These are phyloP conservation scores for Rhododendron vialii DNA, from an alignment of 148 eudicot species.

Conservation along the genomic window DNA sequence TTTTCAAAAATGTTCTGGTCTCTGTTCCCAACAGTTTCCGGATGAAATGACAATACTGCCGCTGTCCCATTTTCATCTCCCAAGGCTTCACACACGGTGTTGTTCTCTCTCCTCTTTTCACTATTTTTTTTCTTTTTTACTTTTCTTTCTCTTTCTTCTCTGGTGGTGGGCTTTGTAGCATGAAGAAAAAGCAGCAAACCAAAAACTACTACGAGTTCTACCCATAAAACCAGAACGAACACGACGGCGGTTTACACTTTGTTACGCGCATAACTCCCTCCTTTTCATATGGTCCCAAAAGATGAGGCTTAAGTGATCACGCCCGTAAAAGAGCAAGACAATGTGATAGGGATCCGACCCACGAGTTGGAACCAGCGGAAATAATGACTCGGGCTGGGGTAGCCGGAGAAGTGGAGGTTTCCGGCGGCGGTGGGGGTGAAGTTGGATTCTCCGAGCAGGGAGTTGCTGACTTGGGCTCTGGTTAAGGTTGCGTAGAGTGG, in stretches of 20 bases:
- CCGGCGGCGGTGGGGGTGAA: slow-evolving; percentile 65
- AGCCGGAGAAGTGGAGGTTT: slow-evolving; percentile 21
- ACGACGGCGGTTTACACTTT: slow-evolving; percentile 34
- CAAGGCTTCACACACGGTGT: not conserved
- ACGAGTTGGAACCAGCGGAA: not conserved
- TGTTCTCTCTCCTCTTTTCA: not conserved
- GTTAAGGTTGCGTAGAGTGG: slow-evolving; percentile 75
- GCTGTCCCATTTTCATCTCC: too few relatives aligned
- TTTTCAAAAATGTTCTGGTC: too few relatives aligned
- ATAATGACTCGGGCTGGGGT: slow-evolving; percentile 32
- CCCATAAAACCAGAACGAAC: not conserved
- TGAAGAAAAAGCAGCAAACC: slow-evolving; percentile 6
- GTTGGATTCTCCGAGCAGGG: too few relatives aligned
- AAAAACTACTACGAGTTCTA: not conserved
- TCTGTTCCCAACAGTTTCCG: too few relatives aligned
- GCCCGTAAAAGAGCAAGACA: not conserved
- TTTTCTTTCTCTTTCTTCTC: slow-evolving; percentile 2
- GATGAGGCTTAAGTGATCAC: not conserved
- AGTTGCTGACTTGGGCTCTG: slow-evolving; percentile 84
- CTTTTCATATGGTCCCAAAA: not conserved
- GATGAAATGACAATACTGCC: too few relatives aligned
- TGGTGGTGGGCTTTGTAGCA: slow-evolving; percentile 1
- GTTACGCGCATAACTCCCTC: not conserved
- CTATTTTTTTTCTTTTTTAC: not conserved
- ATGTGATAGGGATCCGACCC: not conserved